phyloP scores from a whole-genome alignment of 106 monocot species.

The Acanthochlamys bracteata region DNA sequence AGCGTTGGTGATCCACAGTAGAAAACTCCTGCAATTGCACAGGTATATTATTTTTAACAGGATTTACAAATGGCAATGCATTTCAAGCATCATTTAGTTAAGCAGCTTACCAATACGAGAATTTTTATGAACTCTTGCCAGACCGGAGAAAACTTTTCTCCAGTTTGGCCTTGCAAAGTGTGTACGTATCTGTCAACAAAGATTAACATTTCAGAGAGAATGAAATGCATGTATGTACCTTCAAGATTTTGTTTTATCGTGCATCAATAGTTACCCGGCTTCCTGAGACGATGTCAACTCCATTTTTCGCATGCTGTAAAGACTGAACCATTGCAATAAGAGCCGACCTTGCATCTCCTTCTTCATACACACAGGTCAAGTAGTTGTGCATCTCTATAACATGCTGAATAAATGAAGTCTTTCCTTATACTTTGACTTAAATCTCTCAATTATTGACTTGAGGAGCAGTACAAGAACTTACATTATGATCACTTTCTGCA shows the following conservation, averaged over 20 bases:
- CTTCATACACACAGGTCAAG: slow-evolving; percentile 88
- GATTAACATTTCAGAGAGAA: background rate
- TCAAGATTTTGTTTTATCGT: background rate
- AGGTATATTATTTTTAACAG: background rate
- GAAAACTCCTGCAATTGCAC: slow-evolving; percentile 62
- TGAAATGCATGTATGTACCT: background rate
- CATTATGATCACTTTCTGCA: slow-evolving; percentile 67
- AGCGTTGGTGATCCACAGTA: slow-evolving; percentile 86
- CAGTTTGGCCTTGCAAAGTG: slow-evolving; percentile 75
- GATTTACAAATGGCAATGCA: background rate
- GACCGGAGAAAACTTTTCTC: slow-evolving; percentile 54
- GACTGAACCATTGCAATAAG: slow-evolving; percentile 91
- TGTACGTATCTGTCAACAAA: slow-evolving; percentile 42
- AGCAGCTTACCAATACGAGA: slow-evolving; percentile 44
- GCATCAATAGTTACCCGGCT: slow-evolving; percentile 35
- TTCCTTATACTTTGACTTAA: background rate
- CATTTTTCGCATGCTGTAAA: slow-evolving; percentile 85
- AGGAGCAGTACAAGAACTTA: slow-evolving; percentile 11
- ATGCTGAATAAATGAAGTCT: slow-evolving; percentile 23
- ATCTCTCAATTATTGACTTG: background rate
- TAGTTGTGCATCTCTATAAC: slow-evolving; percentile 96
- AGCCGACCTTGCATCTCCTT: slow-evolving; percentile 93
- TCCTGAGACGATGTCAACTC: slow-evolving; percentile 87
- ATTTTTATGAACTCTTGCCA: slow-evolving; percentile 42
- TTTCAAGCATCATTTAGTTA: background rate